These are phyloP conservation scores for Pseudogymnoascus sp. DNA, from an alignment of 2,329 filamentous ascomycete species.

Conservation along the genomic window DNA sequence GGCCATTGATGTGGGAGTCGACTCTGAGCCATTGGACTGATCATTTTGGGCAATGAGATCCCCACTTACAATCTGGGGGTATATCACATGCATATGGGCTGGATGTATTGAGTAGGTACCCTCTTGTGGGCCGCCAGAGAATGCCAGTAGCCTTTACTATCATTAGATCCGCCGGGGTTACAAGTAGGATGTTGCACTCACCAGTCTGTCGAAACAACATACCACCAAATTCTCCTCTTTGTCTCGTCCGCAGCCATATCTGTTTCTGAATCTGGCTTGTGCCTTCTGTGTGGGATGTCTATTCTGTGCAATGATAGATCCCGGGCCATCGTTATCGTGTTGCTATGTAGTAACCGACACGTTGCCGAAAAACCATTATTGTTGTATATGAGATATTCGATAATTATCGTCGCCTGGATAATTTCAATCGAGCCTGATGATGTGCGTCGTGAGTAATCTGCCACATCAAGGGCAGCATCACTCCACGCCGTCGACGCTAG, in stretches of 20 bases:
- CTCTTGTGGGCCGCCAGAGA: constrained; percentile 28
- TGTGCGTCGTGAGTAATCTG: constrained; percentile 27
- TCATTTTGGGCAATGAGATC: constrained; percentile 27
- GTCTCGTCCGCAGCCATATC: constrained; percentile 28
- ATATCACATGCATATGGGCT: constrained; percentile 31
- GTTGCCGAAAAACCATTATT: constrained; percentile 29
- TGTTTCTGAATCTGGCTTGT: constrained; percentile 14
- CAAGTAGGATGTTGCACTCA: constrained; percentile 14
- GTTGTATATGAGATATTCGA: constrained; percentile 28
- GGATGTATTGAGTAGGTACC: constrained; percentile 31
- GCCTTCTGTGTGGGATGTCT: constrained; percentile 18
- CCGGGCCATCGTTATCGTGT: constrained; percentile 24
- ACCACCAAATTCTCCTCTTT: constrained; percentile 34
- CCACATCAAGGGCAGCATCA: constrained; percentile 25
- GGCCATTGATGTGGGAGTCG: constrained; percentile 29
- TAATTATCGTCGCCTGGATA: constrained; percentile 30
- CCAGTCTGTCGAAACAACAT: constrained; percentile 32
- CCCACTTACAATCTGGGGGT: constrained; percentile 31
- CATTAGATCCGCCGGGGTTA: constrained; percentile 14
- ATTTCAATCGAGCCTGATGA: constrained; percentile 27
- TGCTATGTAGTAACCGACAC: constrained; percentile 26
- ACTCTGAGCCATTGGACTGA: constrained; percentile 16
- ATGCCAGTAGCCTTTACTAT: constrained; percentile 25
- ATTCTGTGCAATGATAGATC: constrained; percentile 17
- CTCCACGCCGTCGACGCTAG: constrained; percentile 25